These are phyloP conservation scores for Monilinia laxa DNA, from an alignment of 2,329 filamentous ascomycete genomes.

Conservation along the genomic window DNA sequence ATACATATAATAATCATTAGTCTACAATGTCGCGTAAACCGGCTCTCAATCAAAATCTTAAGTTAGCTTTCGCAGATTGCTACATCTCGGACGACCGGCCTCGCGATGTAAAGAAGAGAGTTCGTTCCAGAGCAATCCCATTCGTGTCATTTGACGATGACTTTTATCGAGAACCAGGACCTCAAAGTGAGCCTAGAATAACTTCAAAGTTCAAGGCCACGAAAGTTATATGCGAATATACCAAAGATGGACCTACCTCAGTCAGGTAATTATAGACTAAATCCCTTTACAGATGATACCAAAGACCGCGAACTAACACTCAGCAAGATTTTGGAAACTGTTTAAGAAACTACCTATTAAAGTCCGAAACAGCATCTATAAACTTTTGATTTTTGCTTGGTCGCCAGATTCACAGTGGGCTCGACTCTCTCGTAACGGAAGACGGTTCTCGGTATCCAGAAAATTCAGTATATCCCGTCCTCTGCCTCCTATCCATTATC, in stretches of 20 bases:
- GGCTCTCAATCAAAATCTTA: neutral
- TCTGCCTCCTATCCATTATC: neutral
- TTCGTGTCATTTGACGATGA: constrained; percentile 1
- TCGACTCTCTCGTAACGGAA: constrained; percentile 8
- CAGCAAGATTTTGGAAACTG: neutral
- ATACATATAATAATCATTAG: neutral
- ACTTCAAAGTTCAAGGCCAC: neutral
- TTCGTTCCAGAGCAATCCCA: neutral
- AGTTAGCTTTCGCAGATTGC: neutral
- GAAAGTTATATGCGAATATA: neutral
- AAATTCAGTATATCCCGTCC: neutral
- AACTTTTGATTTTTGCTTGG: constrained; percentile 9
- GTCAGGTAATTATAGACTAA: neutral
- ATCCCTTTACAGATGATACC: neutral
- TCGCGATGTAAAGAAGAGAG: neutral
- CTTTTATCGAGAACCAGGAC: constrained; percentile 6
- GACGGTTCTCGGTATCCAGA: constrained; percentile 4
- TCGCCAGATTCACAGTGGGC: constrained; percentile 7
- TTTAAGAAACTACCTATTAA: neutral
- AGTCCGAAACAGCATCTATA: constrained; percentile 1
- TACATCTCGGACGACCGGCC: constrained; percentile 11
- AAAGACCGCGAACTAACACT: neutral
- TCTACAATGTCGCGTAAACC: neutral
- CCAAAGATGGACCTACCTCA: neutral
- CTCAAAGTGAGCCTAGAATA: neutral